Evolutionary conservation across 2,329 filamentous ascomycete species (phyloP).

Genomic region (Sarocladium strictum): DNA sequence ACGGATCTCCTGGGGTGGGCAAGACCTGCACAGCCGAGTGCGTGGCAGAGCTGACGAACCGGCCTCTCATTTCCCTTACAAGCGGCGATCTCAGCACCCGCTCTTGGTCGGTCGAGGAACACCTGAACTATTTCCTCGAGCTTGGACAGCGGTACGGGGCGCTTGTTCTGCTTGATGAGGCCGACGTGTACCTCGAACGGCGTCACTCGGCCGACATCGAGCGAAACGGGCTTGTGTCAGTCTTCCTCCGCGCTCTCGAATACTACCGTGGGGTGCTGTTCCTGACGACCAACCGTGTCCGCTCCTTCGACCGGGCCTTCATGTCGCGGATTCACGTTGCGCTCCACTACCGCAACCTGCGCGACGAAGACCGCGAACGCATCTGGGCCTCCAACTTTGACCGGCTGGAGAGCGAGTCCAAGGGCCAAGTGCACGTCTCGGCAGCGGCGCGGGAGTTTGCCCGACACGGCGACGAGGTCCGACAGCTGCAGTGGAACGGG

Average conservation of each 20-base stretch:
- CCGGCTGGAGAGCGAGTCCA: slow-evolving; percentile 35
- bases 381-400: slow-evolving; percentile 43
- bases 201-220: slow-evolving; percentile 37
- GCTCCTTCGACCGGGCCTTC: slow-evolving; percentile 41
- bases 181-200: slow-evolving; percentile 53
- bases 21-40: slow-evolving; percentile 53
- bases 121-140: slow-evolving; percentile 41
- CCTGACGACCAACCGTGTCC: slow-evolving; percentile 44
- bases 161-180: slow-evolving; percentile 52
- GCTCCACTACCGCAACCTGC: slow-evolving; percentile 37
- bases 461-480: slow-evolving; percentile 29
- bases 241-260: slow-evolving; percentile 45
- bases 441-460: slow-evolving; percentile 33
- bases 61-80: slow-evolving; percentile 46
- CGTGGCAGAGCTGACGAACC: slow-evolving; percentile 43
- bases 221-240: slow-evolving; percentile 41
- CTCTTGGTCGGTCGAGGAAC: slow-evolving; percentile 31
- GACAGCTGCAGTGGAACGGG: slow-evolving; percentile 34
- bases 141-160: slow-evolving; percentile 44
- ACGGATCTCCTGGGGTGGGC: slow-evolving; percentile 48
- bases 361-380: slow-evolving; percentile 33
- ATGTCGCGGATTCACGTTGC: slow-evolving; percentile 44
- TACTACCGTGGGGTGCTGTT: slow-evolving; percentile 46
- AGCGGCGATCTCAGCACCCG: slow-evolving; percentile 40
- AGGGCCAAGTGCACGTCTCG: slow-evolving; percentile 29